Base-by-base conservation (phyloP, 2,329 filamentous ascomycete species). In the Aspergillus sp. region DNA sequence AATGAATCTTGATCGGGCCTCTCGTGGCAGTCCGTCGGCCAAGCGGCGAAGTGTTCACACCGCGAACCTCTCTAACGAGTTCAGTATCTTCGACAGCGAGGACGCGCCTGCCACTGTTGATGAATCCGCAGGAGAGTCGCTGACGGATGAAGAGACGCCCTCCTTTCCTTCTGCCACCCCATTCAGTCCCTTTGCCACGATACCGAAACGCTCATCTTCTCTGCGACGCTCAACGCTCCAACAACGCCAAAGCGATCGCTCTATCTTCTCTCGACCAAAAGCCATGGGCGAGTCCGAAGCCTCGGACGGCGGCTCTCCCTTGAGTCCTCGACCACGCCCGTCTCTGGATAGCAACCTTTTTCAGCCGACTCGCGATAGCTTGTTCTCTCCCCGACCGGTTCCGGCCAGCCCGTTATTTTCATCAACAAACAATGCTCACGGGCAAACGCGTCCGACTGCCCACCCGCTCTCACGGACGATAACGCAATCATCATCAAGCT, bases 11-110 rank as follows among this genome's bases (percentile, higher is more conserved):
- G 93, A 96, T 69, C 89, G 91, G 64, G 83, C 87, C 29, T 89
- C 84, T 67, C 82, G 90, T 57, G 90, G 90, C 66, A 97, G 91
- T 70, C 94, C 95, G 0, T 90, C 94, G 60, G 91, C 93, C 51
- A 97, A 97, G 81, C 86, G 95, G 65, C 87, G 95, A 69, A 97
- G 93, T 76, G 78, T 96, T 67, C 91, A 96, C 73, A 89, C 89
- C 49, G 82, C 88, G n/a, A 85, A 79, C 66, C 81, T 88, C 63
- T 82, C 82, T 50, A 74, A 80, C 26, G 84, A 87, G 66, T 90
- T 91, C 71, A 92, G 87, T 73, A 87, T 96, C 36, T 96, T 96
- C 73, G 91, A 93, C 57, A 73, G 70, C 50, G 71, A 75, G 47
- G 65, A 69, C 47, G 42, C 54, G 55, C 65, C 64, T 53, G 67